Evolutionary conservation across 225 moss, liverwort and hornwort genomes (phyloP).

Genomic region (Neckera pumila): DNA sequence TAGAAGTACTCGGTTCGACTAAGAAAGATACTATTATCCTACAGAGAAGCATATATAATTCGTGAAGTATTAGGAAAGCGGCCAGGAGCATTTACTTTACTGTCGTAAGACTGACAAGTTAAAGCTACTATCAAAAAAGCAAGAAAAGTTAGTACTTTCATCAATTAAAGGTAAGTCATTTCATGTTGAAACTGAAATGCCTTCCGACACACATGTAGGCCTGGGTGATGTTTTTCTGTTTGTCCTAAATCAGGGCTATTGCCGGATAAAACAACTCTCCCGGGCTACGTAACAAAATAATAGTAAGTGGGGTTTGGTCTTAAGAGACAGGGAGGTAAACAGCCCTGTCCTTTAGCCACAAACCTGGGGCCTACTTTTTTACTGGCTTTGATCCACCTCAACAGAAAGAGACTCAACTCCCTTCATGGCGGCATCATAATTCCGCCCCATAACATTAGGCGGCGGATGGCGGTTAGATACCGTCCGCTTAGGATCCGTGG

Average conservation of each 20-base stretch:
- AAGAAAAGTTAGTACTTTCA: background rate
- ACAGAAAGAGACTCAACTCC: constrained; percentile 70
- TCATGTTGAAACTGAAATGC: constrained; percentile 16
- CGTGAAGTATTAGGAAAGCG: background rate
- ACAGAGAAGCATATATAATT: background rate
- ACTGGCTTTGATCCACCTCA: constrained; percentile 62
- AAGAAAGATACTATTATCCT: background rate
- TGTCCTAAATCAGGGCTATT: constrained; percentile 4
- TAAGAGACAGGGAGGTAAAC: constrained; percentile 17
- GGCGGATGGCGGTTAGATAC: constrained; percentile 78
- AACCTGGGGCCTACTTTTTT: constrained; percentile 56
- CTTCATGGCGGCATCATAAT: constrained; percentile 57
- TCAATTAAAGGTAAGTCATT: background rate
- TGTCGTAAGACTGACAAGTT: background rate
- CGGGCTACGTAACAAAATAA: constrained; percentile 11
- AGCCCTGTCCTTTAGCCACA: constrained; percentile 38
- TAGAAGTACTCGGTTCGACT: background rate
- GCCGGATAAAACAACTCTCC: constrained; percentile 8
- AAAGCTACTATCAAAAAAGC: background rate
- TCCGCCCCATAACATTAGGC: constrained; percentile 45
- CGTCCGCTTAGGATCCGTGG: constrained; percentile 97
- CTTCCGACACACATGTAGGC: constrained; percentile 4
- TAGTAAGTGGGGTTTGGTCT: constrained; percentile 10
- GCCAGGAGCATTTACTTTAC: background rate
- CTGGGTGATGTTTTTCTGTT: background rate